phyloP scores from a whole-genome alignment of 73 alveolate species.

The Symbiodinium pilosum region DNA sequence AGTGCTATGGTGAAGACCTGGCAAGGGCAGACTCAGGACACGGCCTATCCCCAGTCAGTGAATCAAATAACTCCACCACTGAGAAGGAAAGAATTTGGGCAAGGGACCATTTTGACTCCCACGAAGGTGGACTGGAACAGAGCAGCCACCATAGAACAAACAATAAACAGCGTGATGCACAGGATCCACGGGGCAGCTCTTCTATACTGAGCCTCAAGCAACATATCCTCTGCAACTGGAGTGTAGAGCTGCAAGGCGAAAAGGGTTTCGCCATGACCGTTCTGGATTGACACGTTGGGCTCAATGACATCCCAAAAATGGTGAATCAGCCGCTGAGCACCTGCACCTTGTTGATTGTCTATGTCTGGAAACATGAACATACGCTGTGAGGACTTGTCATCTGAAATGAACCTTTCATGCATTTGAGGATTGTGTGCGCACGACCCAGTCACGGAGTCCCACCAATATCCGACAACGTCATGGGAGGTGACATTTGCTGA shows the following conservation, averaged over 20 bases:
- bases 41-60: neutral
- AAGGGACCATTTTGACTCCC: slow-evolving; percentile 45
- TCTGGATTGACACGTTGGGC: slow-evolving; percentile 32
- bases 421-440: neutral
- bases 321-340: slow-evolving; percentile 17
- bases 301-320: slow-evolving; percentile 64
- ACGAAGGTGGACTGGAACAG: slow-evolving; percentile 55
- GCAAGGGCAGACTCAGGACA: neutral
- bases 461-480: neutral
- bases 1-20: slow-evolving; percentile 65
- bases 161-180: slow-evolving; percentile 36
- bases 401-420: neutral
- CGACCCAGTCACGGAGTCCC: slow-evolving; percentile 18
- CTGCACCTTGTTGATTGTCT: neutral
- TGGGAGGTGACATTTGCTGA: neutral
- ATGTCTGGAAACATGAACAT: slow-evolving; percentile 48
- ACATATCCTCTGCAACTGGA: slow-evolving; percentile 75
- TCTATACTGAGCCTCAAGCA: slow-evolving; percentile 45
- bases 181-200: slow-evolving; percentile 47
- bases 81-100: too few relatives aligned
- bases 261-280: neutral
- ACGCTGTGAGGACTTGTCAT: slow-evolving; percentile 29
- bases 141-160: slow-evolving; percentile 30
- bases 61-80: neutral
- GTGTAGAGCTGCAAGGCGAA: slow-evolving; percentile 39